These are phyloP conservation scores for Asterochloris erici DNA, from an alignment of 139 green algal genomes.

Conservation along the genomic window DNA sequence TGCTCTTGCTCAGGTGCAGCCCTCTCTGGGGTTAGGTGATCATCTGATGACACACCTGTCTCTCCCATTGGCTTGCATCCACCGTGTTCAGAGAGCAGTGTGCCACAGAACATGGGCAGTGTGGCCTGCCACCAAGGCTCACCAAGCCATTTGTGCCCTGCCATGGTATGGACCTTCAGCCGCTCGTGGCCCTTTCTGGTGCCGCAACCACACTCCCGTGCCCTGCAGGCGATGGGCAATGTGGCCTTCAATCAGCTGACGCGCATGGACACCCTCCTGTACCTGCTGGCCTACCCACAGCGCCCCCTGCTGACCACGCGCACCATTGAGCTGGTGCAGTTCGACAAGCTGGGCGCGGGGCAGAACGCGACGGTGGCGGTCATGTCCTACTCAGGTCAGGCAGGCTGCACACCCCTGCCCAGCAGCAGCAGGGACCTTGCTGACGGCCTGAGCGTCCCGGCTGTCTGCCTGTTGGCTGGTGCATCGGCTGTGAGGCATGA, in stretches of 20 bases:
- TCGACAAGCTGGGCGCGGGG: constrained; percentile 92
- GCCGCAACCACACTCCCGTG: too few species aligned
- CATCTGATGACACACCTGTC: too few species aligned
- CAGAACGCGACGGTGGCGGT: constrained; percentile 98
- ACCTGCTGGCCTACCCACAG: constrained; percentile 95
- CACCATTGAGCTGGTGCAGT: constrained; percentile 92
- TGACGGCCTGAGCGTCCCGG: constrained; percentile 1
- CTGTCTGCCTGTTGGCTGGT: background rate
- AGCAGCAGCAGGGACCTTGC: too few species aligned
- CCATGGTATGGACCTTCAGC: too few species aligned
- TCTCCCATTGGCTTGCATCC: too few species aligned
- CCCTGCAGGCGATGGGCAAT: constrained; percentile 96
- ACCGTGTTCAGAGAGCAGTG: too few species aligned
- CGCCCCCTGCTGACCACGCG: constrained; percentile 94
- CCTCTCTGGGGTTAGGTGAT: too few species aligned
- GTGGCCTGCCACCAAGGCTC: too few species aligned
- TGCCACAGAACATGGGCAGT: too few species aligned
- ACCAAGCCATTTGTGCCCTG: too few species aligned
- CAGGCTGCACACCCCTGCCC: constrained; percentile 19
- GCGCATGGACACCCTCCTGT: constrained; percentile 96
- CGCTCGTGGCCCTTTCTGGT: too few species aligned
- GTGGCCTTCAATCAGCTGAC: constrained; percentile 95
- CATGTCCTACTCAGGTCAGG: constrained; percentile 82
- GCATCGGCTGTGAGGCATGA: background rate
- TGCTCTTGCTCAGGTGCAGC: too few species aligned